Evolutionary conservation across 768 basidiomycete genomes (phyloP).

Genomic region (Jaapia argillacea): DNA sequence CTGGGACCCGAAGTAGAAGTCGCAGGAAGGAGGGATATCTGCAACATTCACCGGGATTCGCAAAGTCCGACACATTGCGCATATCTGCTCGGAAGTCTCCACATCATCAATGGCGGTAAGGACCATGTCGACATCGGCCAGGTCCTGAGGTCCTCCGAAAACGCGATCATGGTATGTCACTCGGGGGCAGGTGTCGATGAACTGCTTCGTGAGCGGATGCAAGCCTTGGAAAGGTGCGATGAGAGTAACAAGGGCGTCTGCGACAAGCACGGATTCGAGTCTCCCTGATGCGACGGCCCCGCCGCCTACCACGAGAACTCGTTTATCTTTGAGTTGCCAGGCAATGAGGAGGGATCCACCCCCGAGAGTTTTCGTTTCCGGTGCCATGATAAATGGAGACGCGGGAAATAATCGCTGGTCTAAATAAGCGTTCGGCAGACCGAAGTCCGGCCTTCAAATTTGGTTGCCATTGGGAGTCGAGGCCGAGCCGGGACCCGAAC

Average conservation of each 20-base stretch:
- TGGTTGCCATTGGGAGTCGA: too few relatives aligned
- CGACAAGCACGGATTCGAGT: conserved; percentile 73
- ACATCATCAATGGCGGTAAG: conserved; percentile 90
- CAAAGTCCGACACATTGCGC: conserved; percentile 49
- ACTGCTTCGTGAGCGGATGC: conserved; percentile 42
- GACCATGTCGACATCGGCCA: conserved; percentile 66
- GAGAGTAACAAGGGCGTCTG: conserved; percentile 72
- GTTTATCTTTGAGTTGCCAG: conserved; percentile 81
- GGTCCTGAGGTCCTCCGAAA: conserved; percentile 24
- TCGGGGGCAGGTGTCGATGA: conserved; percentile 38
- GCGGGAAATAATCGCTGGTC: too few relatives aligned
- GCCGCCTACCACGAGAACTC: conserved; percentile 87
- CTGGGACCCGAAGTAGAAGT: conserved; percentile 97
- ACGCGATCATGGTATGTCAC: conserved; percentile 65
- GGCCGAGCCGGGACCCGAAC: too few relatives aligned
- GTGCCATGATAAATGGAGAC: conserved; percentile 3
- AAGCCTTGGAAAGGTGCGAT: conserved; percentile 64
- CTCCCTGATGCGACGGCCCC: conserved; percentile 88
- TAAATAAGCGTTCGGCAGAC: too few relatives aligned
- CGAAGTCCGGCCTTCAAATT: too few relatives aligned
- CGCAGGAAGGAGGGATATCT: conserved; percentile 91
- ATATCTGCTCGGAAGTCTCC: conserved; percentile 62
- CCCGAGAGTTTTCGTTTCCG: conserved; percentile 15
- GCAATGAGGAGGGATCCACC: conserved; percentile 83
- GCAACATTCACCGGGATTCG: conserved; percentile 91